These are phyloP conservation scores for Pythium periplocum DNA, from an alignment of 352 stramenopile species.

Conservation along the genomic window DNA sequence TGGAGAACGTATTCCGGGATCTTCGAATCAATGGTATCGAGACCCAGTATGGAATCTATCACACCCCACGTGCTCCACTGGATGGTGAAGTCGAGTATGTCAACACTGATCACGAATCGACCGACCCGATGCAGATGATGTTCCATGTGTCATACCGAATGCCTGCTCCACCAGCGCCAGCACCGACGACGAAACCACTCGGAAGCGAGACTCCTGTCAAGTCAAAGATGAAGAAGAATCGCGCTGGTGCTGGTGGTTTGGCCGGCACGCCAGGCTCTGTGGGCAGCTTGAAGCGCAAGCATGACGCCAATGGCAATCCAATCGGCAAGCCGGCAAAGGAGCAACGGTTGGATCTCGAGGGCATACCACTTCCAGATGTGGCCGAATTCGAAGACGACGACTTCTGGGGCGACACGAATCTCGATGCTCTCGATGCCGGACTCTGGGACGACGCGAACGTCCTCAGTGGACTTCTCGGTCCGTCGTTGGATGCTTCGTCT, in stretches of 20 bases:
- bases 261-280: slow-evolving; percentile 10
- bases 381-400: slow-evolving; percentile 77
- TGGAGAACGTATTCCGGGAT: no score
- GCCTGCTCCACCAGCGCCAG: slow-evolving; percentile 31
- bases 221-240: slow-evolving; percentile 63
- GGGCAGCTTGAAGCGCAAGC: slow-evolving; percentile 59
- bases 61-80: no score
- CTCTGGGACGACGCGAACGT: slow-evolving; percentile 79
- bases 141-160: slow-evolving; percentile 70
- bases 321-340: slow-evolving; percentile 34
- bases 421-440: slow-evolving; percentile 77
- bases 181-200: slow-evolving; percentile 14
- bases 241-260: slow-evolving; percentile 9
- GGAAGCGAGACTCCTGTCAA: slow-evolving; percentile 32
- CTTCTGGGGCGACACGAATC: slow-evolving; percentile 85
- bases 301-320: slow-evolving; percentile 23
- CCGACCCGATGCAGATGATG: slow-evolving; percentile 31
- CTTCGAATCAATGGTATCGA: no score
- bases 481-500: slow-evolving; percentile 15
- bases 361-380: slow-evolving; percentile 63
- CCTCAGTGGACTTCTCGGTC: slow-evolving; percentile 54
- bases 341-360: slow-evolving; percentile 70
- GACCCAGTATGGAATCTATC: no score
- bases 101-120: slow-evolving; percentile 21
- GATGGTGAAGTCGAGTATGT: slow-evolving; percentile 3